Evolutionary conservation across 805 yeast genomes (phyloP).

Genomic region (Schizosaccharomyces japonicus): DNA sequence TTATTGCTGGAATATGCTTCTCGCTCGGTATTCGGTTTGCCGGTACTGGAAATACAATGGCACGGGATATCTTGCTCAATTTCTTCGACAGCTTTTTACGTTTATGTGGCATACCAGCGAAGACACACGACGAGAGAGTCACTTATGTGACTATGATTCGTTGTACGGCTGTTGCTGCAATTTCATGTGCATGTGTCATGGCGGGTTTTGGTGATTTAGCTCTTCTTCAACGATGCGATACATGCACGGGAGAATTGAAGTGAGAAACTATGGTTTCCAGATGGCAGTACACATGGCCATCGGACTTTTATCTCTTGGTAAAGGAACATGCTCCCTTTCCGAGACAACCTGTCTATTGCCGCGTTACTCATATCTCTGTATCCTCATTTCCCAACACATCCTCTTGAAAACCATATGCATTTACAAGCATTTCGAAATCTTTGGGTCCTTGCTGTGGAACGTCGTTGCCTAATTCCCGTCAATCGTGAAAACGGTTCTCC

Average conservation of each 20-base stretch:
- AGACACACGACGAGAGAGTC: conserved; percentile 20
- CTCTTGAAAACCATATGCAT: conserved; percentile 30
- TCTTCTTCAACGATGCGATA: conserved; percentile 37
- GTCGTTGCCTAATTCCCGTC: conserved; percentile 54
- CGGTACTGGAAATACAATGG: conserved; percentile 33
- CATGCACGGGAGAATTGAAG: conserved; percentile 29
- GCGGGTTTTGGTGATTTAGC: conserved; percentile 81
- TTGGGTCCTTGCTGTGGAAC: conserved; percentile 69
- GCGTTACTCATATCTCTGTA: conserved; percentile 49
- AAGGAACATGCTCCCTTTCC: conserved; percentile 72
- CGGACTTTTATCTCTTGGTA: conserved; percentile 74
- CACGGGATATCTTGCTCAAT: conserved; percentile 30
- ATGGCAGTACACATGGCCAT: conserved; percentile 60
- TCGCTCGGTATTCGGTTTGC: conserved; percentile 58
- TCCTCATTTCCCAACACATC: conserved; percentile 35
- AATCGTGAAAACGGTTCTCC: conserved; percentile 18
- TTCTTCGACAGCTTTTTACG: conserved; percentile 30
- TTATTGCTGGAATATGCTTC: conserved; percentile 50
- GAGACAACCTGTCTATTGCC: conserved; percentile 40
- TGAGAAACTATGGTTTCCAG: conserved; percentile 36
- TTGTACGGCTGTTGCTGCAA: conserved; percentile 33
- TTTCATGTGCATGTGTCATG: conserved; percentile 52
- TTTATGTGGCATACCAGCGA: conserved; percentile 21
- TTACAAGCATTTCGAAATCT: conserved; percentile 70
- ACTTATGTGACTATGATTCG: conserved; percentile 30